These are phyloP conservation scores for Tetrahymena malaccensis DNA, from an alignment of 73 alveolate genomes.

Conservation along the genomic window DNA sequence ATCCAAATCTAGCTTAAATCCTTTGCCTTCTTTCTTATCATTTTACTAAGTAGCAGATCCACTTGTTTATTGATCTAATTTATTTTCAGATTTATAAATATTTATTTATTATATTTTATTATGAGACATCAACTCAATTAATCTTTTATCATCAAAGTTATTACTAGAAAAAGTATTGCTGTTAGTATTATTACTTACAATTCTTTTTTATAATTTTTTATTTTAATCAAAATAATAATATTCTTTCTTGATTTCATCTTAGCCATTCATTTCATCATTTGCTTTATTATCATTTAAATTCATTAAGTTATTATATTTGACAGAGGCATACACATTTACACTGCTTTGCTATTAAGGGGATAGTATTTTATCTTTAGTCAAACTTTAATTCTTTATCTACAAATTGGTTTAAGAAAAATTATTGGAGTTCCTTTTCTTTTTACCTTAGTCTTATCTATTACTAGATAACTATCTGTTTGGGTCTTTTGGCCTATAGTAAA, in stretches of 20 bases:
- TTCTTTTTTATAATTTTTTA: neutral
- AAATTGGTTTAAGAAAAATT: neutral
- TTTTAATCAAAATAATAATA: neutral
- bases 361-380: neutral
- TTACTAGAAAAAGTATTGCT: neutral
- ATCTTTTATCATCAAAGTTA: neutral
- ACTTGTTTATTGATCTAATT: neutral
- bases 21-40: neutral
- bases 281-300: neutral
- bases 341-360: neutral
- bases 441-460: neutral
- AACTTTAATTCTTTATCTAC: neutral
- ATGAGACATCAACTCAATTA: neutral
- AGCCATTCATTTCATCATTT: neutral
- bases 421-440: neutral
- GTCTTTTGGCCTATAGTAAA: neutral
- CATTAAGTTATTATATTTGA: neutral
- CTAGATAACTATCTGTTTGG: neutral
- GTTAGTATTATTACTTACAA: neutral
- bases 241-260: neutral
- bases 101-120: neutral
- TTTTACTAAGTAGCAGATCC: neutral
- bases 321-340: neutral
- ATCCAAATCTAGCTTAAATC: neutral
- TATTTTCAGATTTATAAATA: neutral